These are phyloP conservation scores for Ailanthus altissimus DNA, from an alignment of 345 rosid species.

Conservation along the genomic window DNA sequence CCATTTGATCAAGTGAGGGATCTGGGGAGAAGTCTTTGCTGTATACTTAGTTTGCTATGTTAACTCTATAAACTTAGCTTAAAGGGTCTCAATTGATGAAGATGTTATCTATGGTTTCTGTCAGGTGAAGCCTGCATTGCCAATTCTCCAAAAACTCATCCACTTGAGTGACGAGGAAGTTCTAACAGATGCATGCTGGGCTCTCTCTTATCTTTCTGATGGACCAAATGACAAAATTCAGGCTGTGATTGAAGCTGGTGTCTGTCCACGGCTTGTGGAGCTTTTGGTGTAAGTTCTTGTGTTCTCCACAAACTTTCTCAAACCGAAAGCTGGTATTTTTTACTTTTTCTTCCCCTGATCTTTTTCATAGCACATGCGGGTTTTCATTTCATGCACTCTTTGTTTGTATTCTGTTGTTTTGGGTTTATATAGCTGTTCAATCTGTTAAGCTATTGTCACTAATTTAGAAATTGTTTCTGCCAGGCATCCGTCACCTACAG, in stretches of 20 bases:
- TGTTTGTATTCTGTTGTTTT: neutral
- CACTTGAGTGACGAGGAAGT: constrained; percentile 81
- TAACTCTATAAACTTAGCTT: neutral
- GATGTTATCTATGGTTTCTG: constrained; percentile 19
- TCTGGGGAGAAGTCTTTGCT: neutral
- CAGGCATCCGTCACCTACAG: constrained; percentile 82
- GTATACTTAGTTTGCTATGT: neutral
- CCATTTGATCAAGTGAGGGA: constrained; percentile 64
- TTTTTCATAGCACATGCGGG: neutral
- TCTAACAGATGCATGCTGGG: constrained; percentile 92
- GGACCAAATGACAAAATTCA: constrained; percentile 91
- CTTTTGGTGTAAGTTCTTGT: constrained; percentile 61
- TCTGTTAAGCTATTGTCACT: constrained; percentile 21
- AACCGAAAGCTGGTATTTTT: neutral
- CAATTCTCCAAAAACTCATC: constrained; percentile 72
- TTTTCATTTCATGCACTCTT: neutral
- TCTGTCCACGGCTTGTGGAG: constrained; percentile 78
- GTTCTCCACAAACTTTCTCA: neutral
- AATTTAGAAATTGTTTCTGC: constrained; percentile 26
- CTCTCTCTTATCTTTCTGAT: constrained; percentile 70
- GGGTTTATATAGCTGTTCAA: constrained; percentile 8
- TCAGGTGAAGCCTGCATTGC: constrained; percentile 82
- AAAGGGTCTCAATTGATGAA: neutral
- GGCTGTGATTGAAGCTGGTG: constrained; percentile 80
- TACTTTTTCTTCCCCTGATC: neutral